phyloP scores from a whole-genome alignment of 345 rosid species.

The Brassica rapa region DNA sequence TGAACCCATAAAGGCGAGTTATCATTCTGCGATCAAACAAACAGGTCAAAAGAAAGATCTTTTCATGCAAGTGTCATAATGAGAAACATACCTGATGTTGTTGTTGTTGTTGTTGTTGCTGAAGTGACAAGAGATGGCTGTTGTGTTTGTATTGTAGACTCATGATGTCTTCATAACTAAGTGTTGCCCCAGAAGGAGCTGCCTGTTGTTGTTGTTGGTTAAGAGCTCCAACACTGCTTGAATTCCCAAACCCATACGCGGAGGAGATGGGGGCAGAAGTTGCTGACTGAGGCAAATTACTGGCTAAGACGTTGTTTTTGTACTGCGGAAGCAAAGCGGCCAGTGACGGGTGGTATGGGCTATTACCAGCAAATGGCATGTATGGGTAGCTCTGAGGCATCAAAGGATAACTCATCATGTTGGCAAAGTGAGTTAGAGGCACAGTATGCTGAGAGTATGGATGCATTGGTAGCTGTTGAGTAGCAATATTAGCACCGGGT shows the following conservation, averaged over 20 bases:
- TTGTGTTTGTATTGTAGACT: conserved; percentile 81
- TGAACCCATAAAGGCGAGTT: conserved; percentile 78
- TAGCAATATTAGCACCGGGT: conserved; percentile 59
- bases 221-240: conserved; percentile 51
- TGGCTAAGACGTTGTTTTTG: conserved; percentile 70
- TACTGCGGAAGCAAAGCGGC: conserved; percentile 84
- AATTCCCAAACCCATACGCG: conserved; percentile 80
- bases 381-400: conserved; percentile 84
- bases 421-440: conserved; percentile 75
- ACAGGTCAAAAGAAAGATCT: conserved; percentile 4
- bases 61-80: not conserved
- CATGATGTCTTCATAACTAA: conserved; percentile 69
- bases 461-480: conserved; percentile 80
- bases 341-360: conserved; percentile 72
- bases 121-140: conserved; percentile 66
- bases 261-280: conserved; percentile 54
- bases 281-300: conserved; percentile 84
- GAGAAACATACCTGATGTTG: conserved; percentile 17
- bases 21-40: conserved; percentile 54
- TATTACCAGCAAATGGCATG: conserved; percentile 81
- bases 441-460: conserved; percentile 80
- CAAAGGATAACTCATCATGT: conserved; percentile 83
- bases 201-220: conserved; percentile 29
- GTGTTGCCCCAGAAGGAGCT: conserved; percentile 60
- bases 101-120: conserved; percentile 44